These are phyloP conservation scores for Russula virescens DNA, from an alignment of 768 basidiomycete genomes.

Conservation along the genomic window DNA sequence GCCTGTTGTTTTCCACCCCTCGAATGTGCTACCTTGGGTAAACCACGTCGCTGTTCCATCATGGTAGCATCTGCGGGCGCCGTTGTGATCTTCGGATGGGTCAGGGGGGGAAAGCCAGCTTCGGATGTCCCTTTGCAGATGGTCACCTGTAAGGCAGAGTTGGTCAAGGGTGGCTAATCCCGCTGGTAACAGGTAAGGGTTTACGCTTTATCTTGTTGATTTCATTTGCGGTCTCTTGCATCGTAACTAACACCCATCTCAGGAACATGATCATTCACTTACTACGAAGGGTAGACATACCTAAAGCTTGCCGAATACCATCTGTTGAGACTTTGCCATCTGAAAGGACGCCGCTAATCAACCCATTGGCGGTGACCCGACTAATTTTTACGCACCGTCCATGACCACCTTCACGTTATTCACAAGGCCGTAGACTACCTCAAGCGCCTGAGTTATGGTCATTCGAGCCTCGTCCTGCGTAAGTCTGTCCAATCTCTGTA, in stretches of 20 bases:
- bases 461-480: background rate
- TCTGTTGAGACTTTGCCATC: background rate
- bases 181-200: background rate
- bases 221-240: background rate
- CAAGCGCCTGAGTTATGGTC: background rate
- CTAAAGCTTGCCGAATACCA: background rate
- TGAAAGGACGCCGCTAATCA: background rate
- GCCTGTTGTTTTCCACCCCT: background rate
- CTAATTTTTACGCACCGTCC: background rate
- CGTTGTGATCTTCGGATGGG: background rate
- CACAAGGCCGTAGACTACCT: background rate
- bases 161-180: background rate
- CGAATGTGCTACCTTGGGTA: background rate
- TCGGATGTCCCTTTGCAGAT: background rate
- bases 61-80: background rate
- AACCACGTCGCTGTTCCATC: background rate
- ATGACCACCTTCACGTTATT: background rate
- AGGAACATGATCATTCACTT: background rate
- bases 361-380: background rate
- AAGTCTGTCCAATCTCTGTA: background rate
- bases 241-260: background rate
- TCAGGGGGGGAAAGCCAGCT: background rate
- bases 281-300: background rate
- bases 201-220: background rate
- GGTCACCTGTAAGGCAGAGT: background rate